Base-by-base conservation (phyloP, 495 filamentous ascomycete species). In the Oidiodendron maius region DNA sequence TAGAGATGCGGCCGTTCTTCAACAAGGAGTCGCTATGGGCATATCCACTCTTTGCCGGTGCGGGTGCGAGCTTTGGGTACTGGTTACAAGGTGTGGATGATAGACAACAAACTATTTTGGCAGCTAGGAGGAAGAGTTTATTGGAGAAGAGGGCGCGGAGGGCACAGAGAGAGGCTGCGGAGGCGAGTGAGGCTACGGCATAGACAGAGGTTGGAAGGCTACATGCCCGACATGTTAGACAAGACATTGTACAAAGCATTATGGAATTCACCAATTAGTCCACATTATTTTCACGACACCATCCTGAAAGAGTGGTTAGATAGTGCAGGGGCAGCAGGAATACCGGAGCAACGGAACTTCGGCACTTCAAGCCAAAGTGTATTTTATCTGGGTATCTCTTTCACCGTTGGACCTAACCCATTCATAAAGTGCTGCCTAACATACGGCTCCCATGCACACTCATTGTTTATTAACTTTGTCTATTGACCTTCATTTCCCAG, bases 1-100 rank as follows among this genome's bases (percentile, higher is more conserved):
- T 98, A 61, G 91, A 98, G 71, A 94, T 95, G 91, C 91, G 93
- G 48, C 93, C 93, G 16, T 80, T 95, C 65, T 84, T 96, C 74
- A 80, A 78, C 65, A 76, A 71, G 48, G 72, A 81, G 61, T 81
- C 84, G 34, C 75, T 93, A 51, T 91, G 84, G 84, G 89, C 78
- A n/a, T 98, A 94, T 70, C 91, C 94, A 42, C 65, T 96, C 61
- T 98, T 90, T 65, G 89, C 78, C 21, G 78, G 74, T 50, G 76
- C 87, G 46, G 90, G 91, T 53, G 91, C 82, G 41, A 86, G 83
- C 68, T 96, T 98, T 66, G 93, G 93, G 46, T 97, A 96, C 76
- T 97, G 91, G 88, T 69, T 98, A 56, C 79, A 84, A 71, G 86
- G 86, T 46, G 86, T 96, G 34, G 86, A 94, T 64, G 63, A 81